phyloP scores from a whole-genome alignment of 768 basidiomycete species.

The Kwoniella heveanensis region DNA sequence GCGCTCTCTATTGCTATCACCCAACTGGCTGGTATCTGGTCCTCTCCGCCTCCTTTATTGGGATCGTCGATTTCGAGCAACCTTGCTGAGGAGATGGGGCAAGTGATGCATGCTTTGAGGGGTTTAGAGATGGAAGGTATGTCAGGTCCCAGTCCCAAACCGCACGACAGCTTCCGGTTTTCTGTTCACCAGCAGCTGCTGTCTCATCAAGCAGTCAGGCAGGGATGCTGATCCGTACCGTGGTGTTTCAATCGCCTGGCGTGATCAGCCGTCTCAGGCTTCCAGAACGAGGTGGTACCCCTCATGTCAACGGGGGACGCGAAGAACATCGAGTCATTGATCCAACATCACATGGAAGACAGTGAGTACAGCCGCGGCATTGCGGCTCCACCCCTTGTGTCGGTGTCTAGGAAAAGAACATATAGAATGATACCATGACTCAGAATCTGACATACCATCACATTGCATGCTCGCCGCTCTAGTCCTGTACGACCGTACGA shows the following conservation, averaged over 20 bases:
- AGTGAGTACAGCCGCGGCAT: constrained; percentile 10
- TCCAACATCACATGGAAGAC: constrained; percentile 27
- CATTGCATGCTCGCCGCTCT: too few relatives aligned
- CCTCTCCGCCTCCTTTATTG: background rate
- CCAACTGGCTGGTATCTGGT: constrained; percentile 45
- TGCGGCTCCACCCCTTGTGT: background rate
- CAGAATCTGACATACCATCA: too few relatives aligned
- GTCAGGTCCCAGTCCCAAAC: constrained; percentile 17
- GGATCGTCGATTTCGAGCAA: background rate
- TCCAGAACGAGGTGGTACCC: constrained; percentile 25
- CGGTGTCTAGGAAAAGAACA: too few relatives aligned
- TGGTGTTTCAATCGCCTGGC: too few relatives aligned
- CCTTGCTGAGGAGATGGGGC: constrained; percentile 12
- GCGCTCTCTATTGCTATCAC: constrained; percentile 33
- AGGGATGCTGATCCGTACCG: too few relatives aligned
- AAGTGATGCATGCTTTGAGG: constrained; percentile 15
- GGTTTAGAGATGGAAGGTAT: constrained; percentile 40
- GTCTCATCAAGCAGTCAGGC: too few relatives aligned
- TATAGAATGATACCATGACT: too few relatives aligned
- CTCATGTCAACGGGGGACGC: constrained; percentile 12
- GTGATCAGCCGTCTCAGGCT: constrained; percentile 10
- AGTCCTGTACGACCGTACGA: constrained; percentile 40
- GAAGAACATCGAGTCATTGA: constrained; percentile 9
- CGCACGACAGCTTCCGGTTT: too few relatives aligned
- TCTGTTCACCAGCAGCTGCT: too few relatives aligned